These are phyloP conservation scores for Colletotrichum magnum DNA, from an alignment of 2,329 filamentous ascomycete genomes.

Conservation along the genomic window DNA sequence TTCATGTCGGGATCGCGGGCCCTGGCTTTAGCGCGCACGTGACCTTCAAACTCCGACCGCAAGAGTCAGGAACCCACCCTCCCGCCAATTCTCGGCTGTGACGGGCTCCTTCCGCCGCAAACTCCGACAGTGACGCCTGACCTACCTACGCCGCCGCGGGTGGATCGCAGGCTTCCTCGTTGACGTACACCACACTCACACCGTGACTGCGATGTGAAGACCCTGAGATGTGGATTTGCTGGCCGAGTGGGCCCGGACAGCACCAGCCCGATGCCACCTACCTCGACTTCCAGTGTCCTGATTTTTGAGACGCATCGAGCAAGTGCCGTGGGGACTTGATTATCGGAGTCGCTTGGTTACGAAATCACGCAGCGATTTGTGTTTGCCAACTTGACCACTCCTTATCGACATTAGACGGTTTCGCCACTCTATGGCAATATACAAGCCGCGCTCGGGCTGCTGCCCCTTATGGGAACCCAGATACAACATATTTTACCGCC, in stretches of 20 bases:
- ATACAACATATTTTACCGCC: constrained; percentile 16
- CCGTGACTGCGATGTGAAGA: neutral
- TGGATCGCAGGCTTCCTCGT: constrained; percentile 8
- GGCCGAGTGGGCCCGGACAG: neutral
- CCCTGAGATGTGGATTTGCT: neutral
- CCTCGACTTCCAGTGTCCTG: neutral
- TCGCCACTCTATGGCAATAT: constrained; percentile 21
- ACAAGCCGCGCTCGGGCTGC: constrained; percentile 1
- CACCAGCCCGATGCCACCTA: neutral
- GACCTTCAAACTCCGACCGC: constrained; percentile 31
- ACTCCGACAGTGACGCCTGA: constrained; percentile 33
- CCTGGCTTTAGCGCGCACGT: constrained; percentile 38
- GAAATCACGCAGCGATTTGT: no score
- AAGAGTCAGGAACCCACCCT: neutral
- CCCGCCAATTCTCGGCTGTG: constrained; percentile 7
- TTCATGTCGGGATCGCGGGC: constrained; percentile 30
- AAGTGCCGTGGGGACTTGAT: neutral
- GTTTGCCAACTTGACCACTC: neutral
- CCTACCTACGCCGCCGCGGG: neutral
- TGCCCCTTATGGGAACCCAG: constrained; percentile 1
- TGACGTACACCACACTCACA: constrained; percentile 1
- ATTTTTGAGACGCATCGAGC: neutral
- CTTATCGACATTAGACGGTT: neutral
- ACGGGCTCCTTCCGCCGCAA: constrained; percentile 31
- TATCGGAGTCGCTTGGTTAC: neutral